Evolutionary conservation across 2,329 filamentous ascomycete species (phyloP), one percentile per base, ranked within the genome.

Genomic region (Clathrospora elynae): DNA sequence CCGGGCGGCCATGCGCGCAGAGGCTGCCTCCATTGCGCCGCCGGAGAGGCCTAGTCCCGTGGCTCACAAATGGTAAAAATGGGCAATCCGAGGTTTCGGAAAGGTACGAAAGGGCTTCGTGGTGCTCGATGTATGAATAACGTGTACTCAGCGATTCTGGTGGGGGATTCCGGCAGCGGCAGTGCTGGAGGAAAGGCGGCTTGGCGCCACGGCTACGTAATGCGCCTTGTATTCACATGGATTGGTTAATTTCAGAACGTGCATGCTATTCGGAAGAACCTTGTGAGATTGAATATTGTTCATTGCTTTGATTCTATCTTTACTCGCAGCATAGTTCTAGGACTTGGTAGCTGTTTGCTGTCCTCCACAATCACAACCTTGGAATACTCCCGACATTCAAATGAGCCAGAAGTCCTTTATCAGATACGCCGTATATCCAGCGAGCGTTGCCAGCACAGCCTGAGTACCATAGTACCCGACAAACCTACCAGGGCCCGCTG

Each of bases 1-100:
- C 75, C 92, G 85, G 64, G 91, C 87, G 67, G 92, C 93, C 79
- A 95, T 95, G 70, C 93, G 87, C 73, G 91, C 91, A 70, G 91
- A 95, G 69, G 91, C 86, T 69, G 93, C 92, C 82, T 97, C 92
- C 92, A 97, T 69, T 53, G 46, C 55, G 53, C 55, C 49, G 59
- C 57, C 25, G 42, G 37, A 26, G 20, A 28, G 17, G 23, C 20
- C 29, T 23, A 17, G 8, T 35, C 17, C 20, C 16, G 36, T 19
- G 24, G 25, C 23, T 20, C 31, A 23, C 28, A 29, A 10, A 30
- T 16, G 36, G 30, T 20, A 14, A 26, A 18, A 22, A 11, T 26
- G n/a, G 14, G 24, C 13, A 17, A 12, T 13, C 6, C 11, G 24
- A 32, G 38, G 20, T 31, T 40, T 17, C 10, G 33, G 35, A 8